These are phyloP conservation scores for Metarhizium sp. DNA, from an alignment of 2,329 filamentous ascomycete species.

Conservation along the genomic window DNA sequence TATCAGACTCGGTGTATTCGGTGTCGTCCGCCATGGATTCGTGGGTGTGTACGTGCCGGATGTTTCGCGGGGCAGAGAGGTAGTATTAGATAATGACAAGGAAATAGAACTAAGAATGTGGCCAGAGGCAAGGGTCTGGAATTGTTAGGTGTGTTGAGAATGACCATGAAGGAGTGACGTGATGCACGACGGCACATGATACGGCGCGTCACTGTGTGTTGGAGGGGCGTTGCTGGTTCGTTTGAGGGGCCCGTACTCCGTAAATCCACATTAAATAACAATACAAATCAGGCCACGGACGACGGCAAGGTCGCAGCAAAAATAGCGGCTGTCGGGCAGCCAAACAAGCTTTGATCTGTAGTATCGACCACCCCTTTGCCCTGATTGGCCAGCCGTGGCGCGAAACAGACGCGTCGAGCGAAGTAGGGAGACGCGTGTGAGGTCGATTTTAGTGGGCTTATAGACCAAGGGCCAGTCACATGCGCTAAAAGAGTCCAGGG, in stretches of 20 bases:
- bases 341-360: too few relatives aligned
- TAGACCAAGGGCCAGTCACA: not conserved
- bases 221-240: too few relatives aligned
- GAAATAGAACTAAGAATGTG: not conserved
- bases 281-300: too few relatives aligned
- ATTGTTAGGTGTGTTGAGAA: not conserved
- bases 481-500: not conserved
- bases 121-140: not conserved
- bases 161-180: not conserved
- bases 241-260: too few relatives aligned
- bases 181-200: not conserved
- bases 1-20: conserved; percentile 38
- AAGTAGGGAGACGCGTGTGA: not conserved
- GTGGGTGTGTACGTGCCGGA: not conserved
- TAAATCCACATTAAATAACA: too few relatives aligned
- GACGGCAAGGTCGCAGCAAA: too few relatives aligned
- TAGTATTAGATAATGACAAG: not conserved
- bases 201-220: not conserved
- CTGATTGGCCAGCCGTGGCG: conserved; percentile 12
- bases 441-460: not conserved
- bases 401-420: conserved; percentile 20
- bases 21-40: conserved; percentile 33
- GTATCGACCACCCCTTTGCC: not conserved
- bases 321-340: too few relatives aligned
- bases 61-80: not conserved